Conservation (phyloP, 2,329 filamentous ascomycete genomes). For the Hypomyces perniciosus region DNA sequence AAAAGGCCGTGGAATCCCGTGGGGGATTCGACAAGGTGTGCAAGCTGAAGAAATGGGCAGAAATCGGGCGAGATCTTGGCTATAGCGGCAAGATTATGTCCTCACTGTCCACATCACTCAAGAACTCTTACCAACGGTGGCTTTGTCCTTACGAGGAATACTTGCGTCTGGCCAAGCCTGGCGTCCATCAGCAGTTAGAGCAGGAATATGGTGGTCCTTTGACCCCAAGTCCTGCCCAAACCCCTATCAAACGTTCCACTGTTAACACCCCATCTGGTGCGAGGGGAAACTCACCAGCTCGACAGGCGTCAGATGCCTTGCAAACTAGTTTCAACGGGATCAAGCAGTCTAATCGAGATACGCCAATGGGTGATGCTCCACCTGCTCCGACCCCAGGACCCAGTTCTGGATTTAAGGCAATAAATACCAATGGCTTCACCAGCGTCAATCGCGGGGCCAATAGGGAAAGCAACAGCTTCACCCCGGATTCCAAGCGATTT, state of each 20-base stretch:
- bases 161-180: constrained; percentile 80
- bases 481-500: constrained; percentile 53
- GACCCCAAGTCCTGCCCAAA: constrained; percentile 66
- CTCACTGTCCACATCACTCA: constrained; percentile 91
- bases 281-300: constrained; percentile 61
- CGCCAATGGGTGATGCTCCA: constrained; percentile 41
- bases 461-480: constrained; percentile 49
- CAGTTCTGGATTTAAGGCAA: constrained; percentile 47
- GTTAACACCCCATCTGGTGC: constrained; percentile 54
- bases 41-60: constrained; percentile 97
- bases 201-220: constrained; percentile 88
- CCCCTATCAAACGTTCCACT: constrained; percentile 61
- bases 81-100: constrained; percentile 99
- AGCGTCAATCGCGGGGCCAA: constrained; percentile 54
- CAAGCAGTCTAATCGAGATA: constrained; percentile 43
- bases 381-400: constrained; percentile 27
- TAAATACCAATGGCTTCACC: constrained; percentile 57
- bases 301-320: constrained; percentile 47
- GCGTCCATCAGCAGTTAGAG: constrained; percentile 93
- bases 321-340: constrained; percentile 44
- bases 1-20: constrained; percentile 91
- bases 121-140: constrained; percentile 98
- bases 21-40: constrained; percentile 96
- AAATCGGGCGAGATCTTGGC: constrained; percentile 91
- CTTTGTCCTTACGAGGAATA: constrained; percentile 96